Evolutionary conservation across 306 rosid genomes (phyloP).

Genomic region (Cucumis hystrix): DNA sequence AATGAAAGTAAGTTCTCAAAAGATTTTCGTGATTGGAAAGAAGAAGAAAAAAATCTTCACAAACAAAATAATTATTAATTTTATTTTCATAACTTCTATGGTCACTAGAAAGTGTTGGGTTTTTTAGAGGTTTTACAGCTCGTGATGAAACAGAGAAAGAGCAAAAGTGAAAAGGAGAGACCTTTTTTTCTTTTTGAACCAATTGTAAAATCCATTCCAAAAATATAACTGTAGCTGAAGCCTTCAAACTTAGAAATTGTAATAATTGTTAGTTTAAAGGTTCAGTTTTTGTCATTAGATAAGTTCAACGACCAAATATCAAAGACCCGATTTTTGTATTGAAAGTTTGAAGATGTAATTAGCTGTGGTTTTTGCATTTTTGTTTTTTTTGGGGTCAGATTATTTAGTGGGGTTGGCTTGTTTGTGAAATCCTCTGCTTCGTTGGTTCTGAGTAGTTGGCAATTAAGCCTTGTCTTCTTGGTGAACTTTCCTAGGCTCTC

Average conservation of each 20-base stretch:
- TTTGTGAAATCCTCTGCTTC: slow-evolving; percentile 23
- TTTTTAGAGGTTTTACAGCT: slow-evolving; percentile 25
- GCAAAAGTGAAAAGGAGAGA: not conserved
- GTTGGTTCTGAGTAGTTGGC: slow-evolving; percentile 42
- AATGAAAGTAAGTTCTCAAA: not conserved
- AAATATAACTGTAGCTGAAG: too few species aligned
- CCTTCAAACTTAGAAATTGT: too few species aligned
- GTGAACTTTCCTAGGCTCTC: slow-evolving; percentile 28
- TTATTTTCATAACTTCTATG: slow-evolving; percentile 3
- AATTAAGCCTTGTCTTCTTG: slow-evolving; percentile 22
- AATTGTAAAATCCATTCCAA: too few species aligned
- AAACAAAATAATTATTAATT: too few species aligned
- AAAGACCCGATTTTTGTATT: too few species aligned
- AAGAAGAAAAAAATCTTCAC: not conserved
- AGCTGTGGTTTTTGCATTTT: too few species aligned
- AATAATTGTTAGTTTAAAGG: too few species aligned
- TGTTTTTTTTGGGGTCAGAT: not conserved
- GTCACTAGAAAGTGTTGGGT: slow-evolving; percentile 8
- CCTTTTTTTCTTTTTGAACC: not conserved
- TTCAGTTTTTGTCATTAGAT: too few species aligned
- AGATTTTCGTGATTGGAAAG: slow-evolving; percentile 7
- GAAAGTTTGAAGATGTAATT: too few species aligned
- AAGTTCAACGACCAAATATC: too few species aligned
- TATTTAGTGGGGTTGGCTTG: slow-evolving; percentile 11
- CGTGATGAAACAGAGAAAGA: slow-evolving; percentile 60